Evolutionary conservation across 345 rosid species (phyloP).

Genomic region (Moricandia arvensis): DNA sequence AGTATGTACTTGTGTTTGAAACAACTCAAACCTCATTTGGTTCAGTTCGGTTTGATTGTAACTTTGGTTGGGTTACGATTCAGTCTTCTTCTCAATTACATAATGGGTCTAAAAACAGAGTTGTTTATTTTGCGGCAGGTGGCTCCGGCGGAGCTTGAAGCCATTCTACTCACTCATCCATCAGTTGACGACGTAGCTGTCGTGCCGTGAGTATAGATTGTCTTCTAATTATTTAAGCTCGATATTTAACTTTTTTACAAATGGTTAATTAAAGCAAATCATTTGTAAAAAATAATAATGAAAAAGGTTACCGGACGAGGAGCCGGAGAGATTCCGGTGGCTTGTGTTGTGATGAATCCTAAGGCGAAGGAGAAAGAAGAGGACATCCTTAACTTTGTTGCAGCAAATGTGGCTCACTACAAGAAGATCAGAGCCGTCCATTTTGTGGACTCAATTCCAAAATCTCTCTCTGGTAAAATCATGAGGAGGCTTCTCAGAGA

Average conservation of each 20-base stretch:
- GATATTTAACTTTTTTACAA: background rate
- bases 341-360: slow-evolving; percentile 71
- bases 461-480: slow-evolving; percentile 87
- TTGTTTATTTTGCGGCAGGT: slow-evolving; percentile 44
- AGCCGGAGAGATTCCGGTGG: slow-evolving; percentile 95
- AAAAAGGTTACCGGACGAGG: slow-evolving; percentile 78
- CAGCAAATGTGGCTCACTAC: slow-evolving; percentile 76
- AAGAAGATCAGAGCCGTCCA: slow-evolving; percentile 74
- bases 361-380: slow-evolving; percentile 62
- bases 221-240: background rate
- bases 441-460: slow-evolving; percentile 80
- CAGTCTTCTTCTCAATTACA: background rate
- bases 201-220: slow-evolving; percentile 65
- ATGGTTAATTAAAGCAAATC: background rate
- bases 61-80: background rate
- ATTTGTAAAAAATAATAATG: background rate
- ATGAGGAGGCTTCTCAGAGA: slow-evolving; percentile 79
- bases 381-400: slow-evolving; percentile 65
- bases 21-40: background rate
- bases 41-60: background rate
- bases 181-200: slow-evolving; percentile 84
- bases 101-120: background rate
- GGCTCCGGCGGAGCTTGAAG: slow-evolving; percentile 93
- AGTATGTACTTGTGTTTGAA: background rate
- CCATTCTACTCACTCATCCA: slow-evolving; percentile 70